phyloP scores from a whole-genome alignment of 2,329 filamentous ascomycete genomes.

The Aureobasidium sp. region DNA sequence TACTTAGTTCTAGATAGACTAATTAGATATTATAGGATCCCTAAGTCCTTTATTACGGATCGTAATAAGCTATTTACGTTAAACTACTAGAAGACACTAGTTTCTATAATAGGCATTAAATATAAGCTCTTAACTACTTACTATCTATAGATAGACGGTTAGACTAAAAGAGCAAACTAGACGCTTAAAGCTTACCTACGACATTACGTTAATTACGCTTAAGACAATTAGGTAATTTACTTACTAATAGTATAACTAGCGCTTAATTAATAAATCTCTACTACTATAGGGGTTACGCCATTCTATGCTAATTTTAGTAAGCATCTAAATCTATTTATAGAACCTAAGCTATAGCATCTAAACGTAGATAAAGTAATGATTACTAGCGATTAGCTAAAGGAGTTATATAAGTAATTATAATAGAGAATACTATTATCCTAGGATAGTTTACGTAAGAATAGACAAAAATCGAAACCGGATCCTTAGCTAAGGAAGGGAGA shows the following conservation, averaged over 20 bases:
- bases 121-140: slow-evolving; percentile 21
- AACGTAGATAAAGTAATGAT: background rate
- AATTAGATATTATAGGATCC: slow-evolving; percentile 16
- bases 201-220: slow-evolving; percentile 17
- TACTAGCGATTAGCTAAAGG: slow-evolving; percentile 2
- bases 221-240: slow-evolving; percentile 19
- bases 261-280: slow-evolving; percentile 17
- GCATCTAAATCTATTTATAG: slow-evolving; percentile 2
- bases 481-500: slow-evolving; percentile 16
- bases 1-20: slow-evolving; percentile 17
- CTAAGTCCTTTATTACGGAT: slow-evolving; percentile 17
- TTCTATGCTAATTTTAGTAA: slow-evolving; percentile 19
- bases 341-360: background rate
- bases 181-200: slow-evolving; percentile 21
- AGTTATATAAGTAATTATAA: slow-evolving; percentile 3
- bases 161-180: slow-evolving; percentile 22
- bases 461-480: slow-evolving; percentile 5
- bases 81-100: slow-evolving; percentile 17
- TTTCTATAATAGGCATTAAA: slow-evolving; percentile 17
- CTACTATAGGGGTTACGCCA: slow-evolving; percentile 16
- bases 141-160: slow-evolving; percentile 22
- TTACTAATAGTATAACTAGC: slow-evolving; percentile 20
- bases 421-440: slow-evolving; percentile 7
- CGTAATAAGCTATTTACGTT: slow-evolving; percentile 20
- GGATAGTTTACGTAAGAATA: background rate